These are phyloP conservation scores for Phaeophleospora eucalypticola DNA, from an alignment of 2,329 filamentous ascomycete species.

Conservation along the genomic window DNA sequence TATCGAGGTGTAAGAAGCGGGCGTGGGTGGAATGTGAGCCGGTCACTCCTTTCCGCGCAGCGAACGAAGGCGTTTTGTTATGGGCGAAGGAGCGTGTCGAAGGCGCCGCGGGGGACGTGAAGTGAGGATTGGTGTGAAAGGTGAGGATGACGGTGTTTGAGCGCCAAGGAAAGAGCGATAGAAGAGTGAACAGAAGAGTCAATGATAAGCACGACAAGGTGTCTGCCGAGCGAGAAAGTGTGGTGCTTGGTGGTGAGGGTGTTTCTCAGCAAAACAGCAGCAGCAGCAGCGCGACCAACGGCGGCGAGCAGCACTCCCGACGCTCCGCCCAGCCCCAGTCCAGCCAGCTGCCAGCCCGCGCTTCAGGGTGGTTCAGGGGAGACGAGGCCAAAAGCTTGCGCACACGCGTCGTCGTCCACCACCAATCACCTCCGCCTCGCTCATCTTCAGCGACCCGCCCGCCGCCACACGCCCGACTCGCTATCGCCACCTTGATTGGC, in stretches of 20 bases:
- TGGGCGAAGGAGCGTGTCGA: conserved; percentile 9
- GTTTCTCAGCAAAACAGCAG: conserved; percentile 19
- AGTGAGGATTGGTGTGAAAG: conserved; percentile 11
- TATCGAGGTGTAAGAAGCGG: conserved; percentile 1
- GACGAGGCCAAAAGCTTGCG: neutral
- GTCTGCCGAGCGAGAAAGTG: conserved; percentile 9
- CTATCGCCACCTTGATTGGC: neutral
- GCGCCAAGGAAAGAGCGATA: conserved; percentile 18
- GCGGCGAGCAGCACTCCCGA: no score
- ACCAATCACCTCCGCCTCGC: no score
- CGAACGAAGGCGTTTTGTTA: conserved; percentile 4
- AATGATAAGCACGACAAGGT: conserved; percentile 14
- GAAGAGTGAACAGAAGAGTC: neutral
- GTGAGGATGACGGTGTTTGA: conserved; percentile 5
- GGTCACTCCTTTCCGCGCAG: conserved; percentile 3
- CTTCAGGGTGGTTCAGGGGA: no score
- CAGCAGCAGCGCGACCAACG: no score
- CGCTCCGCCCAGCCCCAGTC: no score
- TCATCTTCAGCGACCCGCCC: no score
- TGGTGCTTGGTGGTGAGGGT: neutral
- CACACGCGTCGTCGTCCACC: neutral
- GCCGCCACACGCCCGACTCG: no score
- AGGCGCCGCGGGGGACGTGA: neutral
- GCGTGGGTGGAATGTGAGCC: conserved; percentile 11
- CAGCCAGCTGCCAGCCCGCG: no score